Evolutionary conservation across 129 eudicot genomes (phyloP).

Genomic region (Centrapalus pauciflorus): DNA sequence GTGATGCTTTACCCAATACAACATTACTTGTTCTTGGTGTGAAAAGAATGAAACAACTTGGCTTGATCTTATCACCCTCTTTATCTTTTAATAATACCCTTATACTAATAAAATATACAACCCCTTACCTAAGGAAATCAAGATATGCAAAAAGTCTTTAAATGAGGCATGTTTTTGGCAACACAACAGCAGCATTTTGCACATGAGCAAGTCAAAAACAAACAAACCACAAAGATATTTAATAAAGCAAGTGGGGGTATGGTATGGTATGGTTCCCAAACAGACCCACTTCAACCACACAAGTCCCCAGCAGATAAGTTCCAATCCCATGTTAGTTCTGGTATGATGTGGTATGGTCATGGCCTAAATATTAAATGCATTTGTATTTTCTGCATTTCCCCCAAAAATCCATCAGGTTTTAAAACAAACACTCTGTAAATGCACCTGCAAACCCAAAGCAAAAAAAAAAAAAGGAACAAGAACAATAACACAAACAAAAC

Average conservation of each 20-base stretch:
- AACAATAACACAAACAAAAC: too few relatives aligned
- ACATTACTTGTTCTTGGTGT: slow-evolving; percentile 28
- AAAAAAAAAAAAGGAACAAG: background rate
- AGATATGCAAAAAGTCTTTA: slow-evolving; percentile 4
- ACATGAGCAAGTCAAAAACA: slow-evolving; percentile 24
- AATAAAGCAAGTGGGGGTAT: slow-evolving; percentile 9
- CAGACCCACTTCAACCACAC: slow-evolving; percentile 12
- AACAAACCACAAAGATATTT: slow-evolving; percentile 29
- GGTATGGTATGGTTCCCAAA: slow-evolving; percentile 22
- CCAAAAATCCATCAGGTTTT: background rate
- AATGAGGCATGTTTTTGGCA: slow-evolving; percentile 16
- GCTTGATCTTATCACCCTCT: slow-evolving; percentile 29
- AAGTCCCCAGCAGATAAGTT: slow-evolving; percentile 28
- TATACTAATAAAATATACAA: background rate
- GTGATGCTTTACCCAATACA: slow-evolving; percentile 30
- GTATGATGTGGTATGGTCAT: slow-evolving; percentile 19
- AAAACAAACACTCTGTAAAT: background rate
- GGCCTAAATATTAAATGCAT: slow-evolving; percentile 9
- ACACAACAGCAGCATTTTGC: slow-evolving; percentile 23
- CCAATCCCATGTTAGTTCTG: slow-evolving; percentile 24
- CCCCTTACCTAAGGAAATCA: slow-evolving; percentile 14
- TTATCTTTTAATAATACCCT: background rate
- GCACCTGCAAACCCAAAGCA: background rate
- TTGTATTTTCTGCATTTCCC: background rate
- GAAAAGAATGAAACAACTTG: slow-evolving; percentile 33